Evolutionary conservation across 2,329 filamentous ascomycete genomes (phyloP), one percentile per base, ranked within the genome.

Genomic region (Cladosporium cucumerinum): DNA sequence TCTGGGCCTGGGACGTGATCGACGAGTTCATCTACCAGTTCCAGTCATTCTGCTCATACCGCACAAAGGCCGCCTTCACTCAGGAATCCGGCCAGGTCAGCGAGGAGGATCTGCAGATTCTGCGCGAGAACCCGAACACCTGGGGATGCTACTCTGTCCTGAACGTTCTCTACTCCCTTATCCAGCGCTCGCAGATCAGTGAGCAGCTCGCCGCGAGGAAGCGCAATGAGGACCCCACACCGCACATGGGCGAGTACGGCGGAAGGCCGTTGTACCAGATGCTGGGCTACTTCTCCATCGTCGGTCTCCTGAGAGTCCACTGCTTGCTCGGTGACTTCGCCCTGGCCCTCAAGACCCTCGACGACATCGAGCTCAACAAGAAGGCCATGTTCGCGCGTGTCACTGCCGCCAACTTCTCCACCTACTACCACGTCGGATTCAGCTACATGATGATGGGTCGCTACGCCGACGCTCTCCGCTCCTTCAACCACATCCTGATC

Each of bases 381-480:
- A 98, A 98, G 86, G 93, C 95, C 80, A 98, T 98, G 92, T 99
- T 99, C 79, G 94, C 95, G 69, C 92, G 95, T 71, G 95, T 99
- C 78, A 98, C 99, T 95, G 94, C 95, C 63, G 95, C 95, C 65
- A 95, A 99, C 85, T 98, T 98, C 84, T 97, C 94, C 72, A 99
- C 95, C 70, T 99, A 98, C 87, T 99, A 99, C 88, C 98, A 98
- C 79, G 94, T 99, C 69, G 95, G 95, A 72, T 99, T 99, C 88
- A 96, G 92, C 72, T 99, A 99, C 89, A 98, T 99, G 94, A 99
- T 99, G 95, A 96, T 98, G 92, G 93, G 95, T 83, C 92, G 95
- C 78, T 99, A 99, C 79, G 92, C 93, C 81, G 95, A 99, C 81
- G 95, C 95, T 79, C 97, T 99, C 83, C 93, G 94, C 86, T 97